These are phyloP conservation scores for Onygenales sp. DNA, from an alignment of 2,329 filamentous ascomycete genomes.

Conservation along the genomic window DNA sequence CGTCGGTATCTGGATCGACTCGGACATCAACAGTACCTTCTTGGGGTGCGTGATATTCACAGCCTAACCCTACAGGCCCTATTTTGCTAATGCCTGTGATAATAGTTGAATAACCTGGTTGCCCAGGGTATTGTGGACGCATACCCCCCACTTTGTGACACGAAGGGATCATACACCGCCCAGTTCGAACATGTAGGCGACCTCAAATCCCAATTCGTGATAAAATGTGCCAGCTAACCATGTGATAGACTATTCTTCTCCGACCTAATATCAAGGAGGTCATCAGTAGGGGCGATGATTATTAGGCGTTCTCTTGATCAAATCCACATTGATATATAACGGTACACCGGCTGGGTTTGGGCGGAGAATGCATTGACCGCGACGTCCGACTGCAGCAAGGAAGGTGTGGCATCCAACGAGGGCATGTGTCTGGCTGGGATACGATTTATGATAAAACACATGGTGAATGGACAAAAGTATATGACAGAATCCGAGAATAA, in stretches of 20 bases:
- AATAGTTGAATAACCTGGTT: constrained; percentile 75
- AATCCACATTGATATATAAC: no score
- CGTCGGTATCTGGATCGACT: constrained; percentile 82
- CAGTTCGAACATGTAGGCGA: constrained; percentile 84
- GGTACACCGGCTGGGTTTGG: no score
- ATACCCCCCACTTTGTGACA: constrained; percentile 80
- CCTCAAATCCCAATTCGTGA: neutral
- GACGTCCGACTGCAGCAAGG: no score
- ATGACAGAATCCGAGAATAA: no score
- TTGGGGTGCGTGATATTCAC: constrained; percentile 55
- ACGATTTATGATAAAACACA: no score
- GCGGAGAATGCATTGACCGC: no score
- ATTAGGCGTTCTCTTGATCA: constrained; percentile 38
- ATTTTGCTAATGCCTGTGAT: constrained; percentile 18
- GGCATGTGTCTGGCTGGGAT: no score
- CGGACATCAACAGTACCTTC: constrained; percentile 89
- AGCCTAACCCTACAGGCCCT: neutral
- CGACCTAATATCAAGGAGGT: constrained; percentile 78
- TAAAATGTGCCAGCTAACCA: constrained; percentile 7
- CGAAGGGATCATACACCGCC: constrained; percentile 90
- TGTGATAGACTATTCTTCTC: constrained; percentile 59
- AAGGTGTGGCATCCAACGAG: no score
- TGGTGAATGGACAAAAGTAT: no score
- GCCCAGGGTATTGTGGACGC: constrained; percentile 75
- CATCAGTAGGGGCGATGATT: constrained; percentile 77